Conservation (phyloP, 2,329 filamentous ascomycete species). For the Colletotrichum sp. region DNA sequence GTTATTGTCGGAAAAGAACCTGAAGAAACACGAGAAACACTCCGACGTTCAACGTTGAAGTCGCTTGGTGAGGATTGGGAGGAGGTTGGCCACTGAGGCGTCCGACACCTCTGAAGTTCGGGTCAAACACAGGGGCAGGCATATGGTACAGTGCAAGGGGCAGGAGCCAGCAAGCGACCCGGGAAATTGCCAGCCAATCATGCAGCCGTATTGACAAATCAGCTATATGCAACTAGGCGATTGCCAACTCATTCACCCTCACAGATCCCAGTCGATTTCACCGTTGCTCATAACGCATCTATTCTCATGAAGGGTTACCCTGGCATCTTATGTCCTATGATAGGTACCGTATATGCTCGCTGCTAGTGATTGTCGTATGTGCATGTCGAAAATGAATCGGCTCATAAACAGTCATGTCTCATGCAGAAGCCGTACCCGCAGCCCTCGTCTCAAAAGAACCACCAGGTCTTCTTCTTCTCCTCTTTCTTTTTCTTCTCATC, state of each 20-base stretch:
- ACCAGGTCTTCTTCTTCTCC: background rate
- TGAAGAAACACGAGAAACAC: background rate
- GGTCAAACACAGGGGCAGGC: slow-evolving; percentile 18
- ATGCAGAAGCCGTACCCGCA: background rate
- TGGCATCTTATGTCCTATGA: background rate
- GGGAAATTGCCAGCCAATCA: background rate
- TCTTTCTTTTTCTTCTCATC: background rate
- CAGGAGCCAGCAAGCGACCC: background rate
- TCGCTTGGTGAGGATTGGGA: background rate
- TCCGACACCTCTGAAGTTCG: slow-evolving; percentile 17
- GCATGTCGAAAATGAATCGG: background rate
- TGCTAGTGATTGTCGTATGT: background rate
- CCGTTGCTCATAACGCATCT: background rate
- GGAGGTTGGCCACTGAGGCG: background rate
- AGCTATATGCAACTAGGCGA: background rate
- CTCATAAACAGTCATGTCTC: background rate
- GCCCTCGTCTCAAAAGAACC: background rate
- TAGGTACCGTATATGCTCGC: background rate
- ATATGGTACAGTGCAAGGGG: background rate
- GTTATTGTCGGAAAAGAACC: background rate
- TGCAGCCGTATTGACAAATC: background rate
- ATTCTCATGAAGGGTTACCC: background rate
- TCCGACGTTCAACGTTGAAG: background rate
- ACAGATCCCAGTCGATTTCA: background rate
- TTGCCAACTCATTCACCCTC: background rate